Evolutionary conservation across 345 rosid species (phyloP).

Genomic region (Salix arbutifolia): DNA sequence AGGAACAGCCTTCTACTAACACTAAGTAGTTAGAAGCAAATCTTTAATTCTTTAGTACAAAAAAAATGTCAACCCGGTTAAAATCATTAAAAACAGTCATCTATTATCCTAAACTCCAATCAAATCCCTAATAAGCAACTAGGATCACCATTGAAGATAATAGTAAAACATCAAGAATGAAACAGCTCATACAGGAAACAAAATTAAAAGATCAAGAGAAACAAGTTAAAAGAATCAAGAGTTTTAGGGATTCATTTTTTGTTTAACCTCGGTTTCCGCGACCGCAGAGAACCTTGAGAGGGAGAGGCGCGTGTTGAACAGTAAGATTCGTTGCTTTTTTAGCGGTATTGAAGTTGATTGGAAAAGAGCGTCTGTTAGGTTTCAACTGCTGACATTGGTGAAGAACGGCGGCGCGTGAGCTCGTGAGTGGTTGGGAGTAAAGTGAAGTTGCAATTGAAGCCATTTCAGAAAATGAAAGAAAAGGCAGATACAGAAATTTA

Average conservation of each 20-base stretch:
- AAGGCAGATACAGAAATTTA: not conserved
- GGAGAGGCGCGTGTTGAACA: not conserved
- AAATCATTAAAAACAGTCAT: not conserved
- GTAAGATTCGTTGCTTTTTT: not conserved
- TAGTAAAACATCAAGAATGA: not conserved
- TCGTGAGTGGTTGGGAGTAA: not conserved
- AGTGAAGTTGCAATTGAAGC: conserved; percentile 19
- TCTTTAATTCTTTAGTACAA: not conserved
- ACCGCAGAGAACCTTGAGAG: conserved; percentile 5
- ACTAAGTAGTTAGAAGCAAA: not conserved
- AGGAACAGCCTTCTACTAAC: not conserved
- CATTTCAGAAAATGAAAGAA: conserved; percentile 3
- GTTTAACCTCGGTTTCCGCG: conserved; percentile 10
- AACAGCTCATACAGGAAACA: not conserved
- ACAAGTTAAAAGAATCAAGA: not conserved
- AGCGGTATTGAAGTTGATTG: conserved; percentile 11
- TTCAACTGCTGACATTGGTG: conserved; percentile 12
- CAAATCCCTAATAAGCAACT: not conserved
- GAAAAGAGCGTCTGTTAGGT: conserved; percentile 23
- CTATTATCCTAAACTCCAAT: not conserved
- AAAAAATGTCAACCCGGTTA: not conserved
- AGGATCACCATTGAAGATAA: not conserved
- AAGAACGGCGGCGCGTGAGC: conserved; percentile 10
- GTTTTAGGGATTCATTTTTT: not conserved
- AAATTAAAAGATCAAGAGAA: not conserved